Conservation (phyloP, 768 basidiomycete genomes). For the Hygrophoropsis aurantiaca region DNA sequence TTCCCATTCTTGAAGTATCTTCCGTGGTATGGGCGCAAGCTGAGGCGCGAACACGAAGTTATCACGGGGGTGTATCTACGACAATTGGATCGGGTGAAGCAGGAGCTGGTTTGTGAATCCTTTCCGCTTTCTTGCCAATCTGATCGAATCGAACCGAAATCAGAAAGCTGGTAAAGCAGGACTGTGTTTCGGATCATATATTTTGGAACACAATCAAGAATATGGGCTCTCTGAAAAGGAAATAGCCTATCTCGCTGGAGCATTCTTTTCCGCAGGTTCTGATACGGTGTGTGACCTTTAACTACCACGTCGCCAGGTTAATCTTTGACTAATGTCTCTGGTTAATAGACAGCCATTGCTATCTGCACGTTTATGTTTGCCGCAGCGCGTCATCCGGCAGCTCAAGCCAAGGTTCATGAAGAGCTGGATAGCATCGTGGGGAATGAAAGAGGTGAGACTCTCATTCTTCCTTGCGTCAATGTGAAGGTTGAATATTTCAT, state of each 20-base stretch:
- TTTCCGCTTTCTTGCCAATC: neutral
- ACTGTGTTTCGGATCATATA: conserved; percentile 52
- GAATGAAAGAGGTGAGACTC: conserved; percentile 12
- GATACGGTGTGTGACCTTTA: conserved; percentile 39
- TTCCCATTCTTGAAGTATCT: conserved; percentile 40
- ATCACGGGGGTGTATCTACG: conserved; percentile 47
- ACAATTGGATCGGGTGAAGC: conserved; percentile 43
- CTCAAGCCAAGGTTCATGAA: conserved; percentile 48
- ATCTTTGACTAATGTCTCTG: neutral
- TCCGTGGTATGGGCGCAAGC: conserved; percentile 59
- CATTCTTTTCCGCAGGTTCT: conserved; percentile 56
- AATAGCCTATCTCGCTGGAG: conserved; percentile 55
- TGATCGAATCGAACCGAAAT: neutral
- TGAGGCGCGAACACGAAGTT: conserved; percentile 50
- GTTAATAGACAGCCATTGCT: conserved; percentile 41
- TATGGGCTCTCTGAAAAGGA: conserved; percentile 51
- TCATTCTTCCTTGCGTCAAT: no score
- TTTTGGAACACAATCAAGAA: conserved; percentile 48
- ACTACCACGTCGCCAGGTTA: neutral
- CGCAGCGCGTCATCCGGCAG: conserved; percentile 46
- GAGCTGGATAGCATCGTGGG: conserved; percentile 53
- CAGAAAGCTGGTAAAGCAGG: conserved; percentile 19
- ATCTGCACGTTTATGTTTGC: conserved; percentile 50
- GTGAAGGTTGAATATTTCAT: neutral
- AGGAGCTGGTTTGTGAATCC: conserved; percentile 35